Conservation (phyloP, 768 basidiomycete genomes). For the Atractiella rhizophila region DNA sequence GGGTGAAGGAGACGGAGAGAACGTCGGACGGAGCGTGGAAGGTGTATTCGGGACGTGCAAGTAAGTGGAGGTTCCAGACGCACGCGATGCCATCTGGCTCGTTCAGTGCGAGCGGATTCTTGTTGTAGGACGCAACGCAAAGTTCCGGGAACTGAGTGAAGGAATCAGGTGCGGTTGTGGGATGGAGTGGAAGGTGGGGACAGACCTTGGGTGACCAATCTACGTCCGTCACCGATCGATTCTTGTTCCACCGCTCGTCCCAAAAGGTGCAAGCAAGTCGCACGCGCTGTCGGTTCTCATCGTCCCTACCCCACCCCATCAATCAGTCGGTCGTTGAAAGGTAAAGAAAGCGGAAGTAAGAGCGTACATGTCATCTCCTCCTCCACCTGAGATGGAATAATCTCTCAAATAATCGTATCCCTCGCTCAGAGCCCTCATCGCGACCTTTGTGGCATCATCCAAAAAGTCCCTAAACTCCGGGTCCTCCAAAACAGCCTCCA, state of each 20-base stretch:
- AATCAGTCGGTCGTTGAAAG: neutral
- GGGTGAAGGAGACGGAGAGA: conserved; percentile 83
- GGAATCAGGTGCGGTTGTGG: neutral
- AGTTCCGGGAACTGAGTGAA: conserved; percentile 56
- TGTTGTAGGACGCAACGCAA: conserved; percentile 87
- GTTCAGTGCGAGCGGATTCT: conserved; percentile 72
- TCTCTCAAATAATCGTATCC: conserved; percentile 91
- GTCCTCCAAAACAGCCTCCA: conserved; percentile 50
- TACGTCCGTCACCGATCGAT: conserved; percentile 79
- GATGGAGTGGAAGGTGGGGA: neutral
- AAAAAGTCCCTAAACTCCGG: conserved; percentile 86
- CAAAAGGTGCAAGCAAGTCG: conserved; percentile 84
- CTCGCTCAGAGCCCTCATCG: conserved; percentile 82
- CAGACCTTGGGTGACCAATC: conserved; percentile 92
- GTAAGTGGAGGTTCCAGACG: conserved; percentile 85
- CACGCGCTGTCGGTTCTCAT: conserved; percentile 65
- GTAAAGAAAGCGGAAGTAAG: neutral
- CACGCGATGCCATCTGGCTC: conserved; percentile 94
- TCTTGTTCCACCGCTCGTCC: conserved; percentile 72
- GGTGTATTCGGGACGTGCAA: conserved; percentile 87
- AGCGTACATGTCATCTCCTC: too few relatives aligned
- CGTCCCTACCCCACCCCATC: conserved; percentile 33
- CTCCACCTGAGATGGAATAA: conserved; percentile 55
- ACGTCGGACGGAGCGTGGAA: conserved; percentile 99
- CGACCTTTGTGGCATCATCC: conserved; percentile 77